Evolutionary conservation across 2,329 filamentous ascomycete genomes (phyloP).

Genomic region (Paramyrothecium roridum): DNA sequence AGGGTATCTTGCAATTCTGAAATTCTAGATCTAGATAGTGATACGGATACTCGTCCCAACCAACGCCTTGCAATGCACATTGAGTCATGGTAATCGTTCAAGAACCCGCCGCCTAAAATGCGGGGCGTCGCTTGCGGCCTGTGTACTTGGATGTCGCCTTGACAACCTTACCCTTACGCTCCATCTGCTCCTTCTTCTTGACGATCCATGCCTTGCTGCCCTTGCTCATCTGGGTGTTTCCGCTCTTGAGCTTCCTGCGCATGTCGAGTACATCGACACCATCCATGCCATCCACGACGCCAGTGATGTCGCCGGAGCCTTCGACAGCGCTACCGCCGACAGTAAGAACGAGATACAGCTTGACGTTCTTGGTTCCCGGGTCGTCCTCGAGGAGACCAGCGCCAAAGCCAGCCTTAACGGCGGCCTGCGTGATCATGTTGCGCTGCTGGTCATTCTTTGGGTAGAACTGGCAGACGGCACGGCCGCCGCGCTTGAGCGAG

Average conservation of each 20-base stretch:
- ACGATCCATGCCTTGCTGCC: slow-evolving; percentile 82
- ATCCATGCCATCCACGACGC: slow-evolving; percentile 85
- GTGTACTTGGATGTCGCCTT: slow-evolving; percentile 93
- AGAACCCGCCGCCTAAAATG: slow-evolving; percentile 53
- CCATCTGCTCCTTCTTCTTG: slow-evolving; percentile 89
- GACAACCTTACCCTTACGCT: slow-evolving; percentile 89
- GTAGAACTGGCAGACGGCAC: slow-evolving; percentile 96
- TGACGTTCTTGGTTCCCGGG: slow-evolving; percentile 91
- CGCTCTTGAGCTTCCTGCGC: slow-evolving; percentile 45
- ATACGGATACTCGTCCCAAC: neutral
- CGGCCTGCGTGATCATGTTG: slow-evolving; percentile 86
- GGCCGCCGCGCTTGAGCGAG: slow-evolving; percentile 74
- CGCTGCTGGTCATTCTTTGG: slow-evolving; percentile 92
- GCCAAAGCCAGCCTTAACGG: slow-evolving; percentile 91
- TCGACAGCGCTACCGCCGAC: slow-evolving; percentile 63
- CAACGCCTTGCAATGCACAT: slow-evolving; percentile 15
- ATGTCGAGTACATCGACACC: slow-evolving; percentile 78
- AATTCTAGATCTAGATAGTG: slow-evolving; percentile 1
- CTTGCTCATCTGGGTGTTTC: slow-evolving; percentile 64
- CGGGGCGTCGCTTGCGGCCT: slow-evolving; percentile 76
- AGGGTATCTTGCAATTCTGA: slow-evolving; percentile 1
- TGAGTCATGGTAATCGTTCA: neutral
- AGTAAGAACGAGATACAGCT: slow-evolving; percentile 92
- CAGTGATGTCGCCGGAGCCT: slow-evolving; percentile 77
- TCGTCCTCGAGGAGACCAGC: slow-evolving; percentile 95